These are phyloP conservation scores for Thalassiosira mediterranea DNA, from an alignment of 352 stramenopile species.

Conservation along the genomic window DNA sequence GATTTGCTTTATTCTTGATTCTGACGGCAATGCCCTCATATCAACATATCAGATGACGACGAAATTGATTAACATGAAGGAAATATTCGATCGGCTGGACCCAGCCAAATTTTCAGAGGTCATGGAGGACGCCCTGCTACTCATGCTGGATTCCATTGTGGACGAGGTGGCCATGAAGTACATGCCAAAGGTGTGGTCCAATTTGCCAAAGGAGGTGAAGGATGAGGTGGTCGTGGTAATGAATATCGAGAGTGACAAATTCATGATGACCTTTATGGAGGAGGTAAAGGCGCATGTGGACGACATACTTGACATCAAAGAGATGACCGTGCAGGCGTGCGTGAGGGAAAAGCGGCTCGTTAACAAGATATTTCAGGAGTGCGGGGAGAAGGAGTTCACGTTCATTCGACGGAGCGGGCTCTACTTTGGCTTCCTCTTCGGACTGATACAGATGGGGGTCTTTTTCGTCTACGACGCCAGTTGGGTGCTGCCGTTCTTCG, in stretches of 20 bases:
- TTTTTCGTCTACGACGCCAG: conserved; percentile 72
- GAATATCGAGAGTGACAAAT: conserved; percentile 83
- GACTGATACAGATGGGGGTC: conserved; percentile 77
- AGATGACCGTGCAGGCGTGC: conserved; percentile 94
- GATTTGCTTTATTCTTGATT: too few relatives aligned
- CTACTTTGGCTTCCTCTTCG: conserved; percentile 84
- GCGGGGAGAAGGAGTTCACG: conserved; percentile 87
- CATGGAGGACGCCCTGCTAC: conserved; percentile 90
- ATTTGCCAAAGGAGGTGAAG: conserved; percentile 74
- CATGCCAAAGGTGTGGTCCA: conserved; percentile 69
- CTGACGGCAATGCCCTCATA: too few relatives aligned
- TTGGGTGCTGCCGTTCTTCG: conserved; percentile 75
- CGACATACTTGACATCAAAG: conserved; percentile 94
- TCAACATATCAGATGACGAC: too few relatives aligned
- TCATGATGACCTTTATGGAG: conserved; percentile 93
- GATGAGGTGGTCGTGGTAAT: conserved; percentile 79
- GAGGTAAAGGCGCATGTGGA: conserved; percentile 94
- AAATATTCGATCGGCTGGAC: conserved; percentile 92
- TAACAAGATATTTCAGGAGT: conserved; percentile 94
- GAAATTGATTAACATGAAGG: conserved; percentile 90
- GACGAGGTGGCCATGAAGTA: conserved; percentile 86
- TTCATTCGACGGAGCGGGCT: conserved; percentile 81
- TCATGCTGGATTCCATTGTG: conserved; percentile 93
- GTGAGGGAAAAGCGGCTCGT: conserved; percentile 93
- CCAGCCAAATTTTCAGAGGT: conserved; percentile 80